These are phyloP conservation scores for Chamaecyparis obtusa DNA, from an alignment of 75 land plant species.

Conservation along the genomic window DNA sequence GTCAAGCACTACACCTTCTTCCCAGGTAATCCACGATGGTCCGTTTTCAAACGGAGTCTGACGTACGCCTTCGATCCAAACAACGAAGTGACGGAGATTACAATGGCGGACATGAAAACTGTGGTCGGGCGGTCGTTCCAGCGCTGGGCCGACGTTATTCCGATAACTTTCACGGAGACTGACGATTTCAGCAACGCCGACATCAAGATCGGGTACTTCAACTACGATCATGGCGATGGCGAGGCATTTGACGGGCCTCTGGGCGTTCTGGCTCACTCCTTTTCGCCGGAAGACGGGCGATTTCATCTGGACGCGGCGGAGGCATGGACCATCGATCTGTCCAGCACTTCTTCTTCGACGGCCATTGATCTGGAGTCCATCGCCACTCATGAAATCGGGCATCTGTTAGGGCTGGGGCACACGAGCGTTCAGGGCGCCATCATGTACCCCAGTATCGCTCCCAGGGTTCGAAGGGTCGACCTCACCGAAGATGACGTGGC, in stretches of 20 bases:
- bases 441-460: slow-evolving; percentile 67
- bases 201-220: slow-evolving; percentile 46
- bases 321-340: slow-evolving; percentile 35
- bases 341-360: neutral
- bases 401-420: slow-evolving; percentile 70
- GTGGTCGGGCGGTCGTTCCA: slow-evolving; percentile 51
- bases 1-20: slow-evolving; percentile 41
- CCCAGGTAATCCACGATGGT: slow-evolving; percentile 20
- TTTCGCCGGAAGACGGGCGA: slow-evolving; percentile 55
- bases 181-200: slow-evolving; percentile 26
- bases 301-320: slow-evolving; percentile 71
- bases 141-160: slow-evolving; percentile 49
- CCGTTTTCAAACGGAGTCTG: neutral
- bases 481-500: slow-evolving; percentile 52
- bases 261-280: slow-evolving; percentile 74
- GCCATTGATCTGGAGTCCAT: slow-evolving; percentile 73
- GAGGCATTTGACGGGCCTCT: slow-evolving; percentile 64
- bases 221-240: slow-evolving; percentile 62
- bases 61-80: slow-evolving; percentile 17
- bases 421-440: slow-evolving; percentile 44
- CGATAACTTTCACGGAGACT: slow-evolving; percentile 46
- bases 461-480: slow-evolving; percentile 37
- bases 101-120: slow-evolving; percentile 10
- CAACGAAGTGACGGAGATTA: neutral
- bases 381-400: slow-evolving; percentile 85